Conservation (phyloP, 352 stramenopile genomes). For the Phytophthora megakarya region DNA sequence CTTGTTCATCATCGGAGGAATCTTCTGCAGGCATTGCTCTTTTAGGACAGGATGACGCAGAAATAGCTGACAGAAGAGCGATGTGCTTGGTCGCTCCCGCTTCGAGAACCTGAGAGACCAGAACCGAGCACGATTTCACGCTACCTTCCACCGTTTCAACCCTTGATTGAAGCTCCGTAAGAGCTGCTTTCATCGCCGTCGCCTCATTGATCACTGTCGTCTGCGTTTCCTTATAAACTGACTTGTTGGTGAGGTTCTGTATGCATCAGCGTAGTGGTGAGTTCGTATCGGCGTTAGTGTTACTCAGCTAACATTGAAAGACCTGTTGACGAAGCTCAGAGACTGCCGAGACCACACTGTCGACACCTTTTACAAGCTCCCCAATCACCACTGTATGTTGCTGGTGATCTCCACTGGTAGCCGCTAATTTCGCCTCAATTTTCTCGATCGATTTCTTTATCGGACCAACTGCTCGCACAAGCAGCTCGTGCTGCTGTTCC, state of each 20-base stretch:
- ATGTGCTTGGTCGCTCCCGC: slow-evolving; percentile 22
- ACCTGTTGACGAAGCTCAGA: slow-evolving; percentile 41
- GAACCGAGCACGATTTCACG: slow-evolving; percentile 30
- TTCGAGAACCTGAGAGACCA: slow-evolving; percentile 18
- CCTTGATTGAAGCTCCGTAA: slow-evolving; percentile 25
- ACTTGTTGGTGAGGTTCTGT: slow-evolving; percentile 26
- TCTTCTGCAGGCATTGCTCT: neutral
- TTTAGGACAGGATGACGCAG: slow-evolving; percentile 24
- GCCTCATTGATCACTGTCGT: slow-evolving; percentile 18
- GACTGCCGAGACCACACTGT: slow-evolving; percentile 25
- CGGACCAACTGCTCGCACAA: slow-evolving; percentile 18
- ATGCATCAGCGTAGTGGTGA: slow-evolving; percentile 6
- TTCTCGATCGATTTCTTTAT: slow-evolving; percentile 34
- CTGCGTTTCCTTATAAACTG: slow-evolving; percentile 16
- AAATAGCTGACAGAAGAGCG: slow-evolving; percentile 25
- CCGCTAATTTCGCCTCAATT: slow-evolving; percentile 17
- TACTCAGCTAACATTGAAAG: neutral
- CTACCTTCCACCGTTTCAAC: slow-evolving; percentile 28
- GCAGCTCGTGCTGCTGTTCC: slow-evolving; percentile 26
- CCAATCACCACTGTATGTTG: slow-evolving; percentile 9
- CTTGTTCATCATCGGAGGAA: neutral
- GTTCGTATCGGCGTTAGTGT: slow-evolving; percentile 3
- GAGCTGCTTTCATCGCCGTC: slow-evolving; percentile 22
- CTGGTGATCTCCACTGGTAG: slow-evolving; percentile 7
- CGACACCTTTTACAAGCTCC: slow-evolving; percentile 22